A percentile compares a stretch with the other conserved stretches of the same genome.
These are phyloP conservation scores for Panicum hallii DNA, from an alignment of 202 grass and related monocot species.

Conservation along the genomic window DNA sequence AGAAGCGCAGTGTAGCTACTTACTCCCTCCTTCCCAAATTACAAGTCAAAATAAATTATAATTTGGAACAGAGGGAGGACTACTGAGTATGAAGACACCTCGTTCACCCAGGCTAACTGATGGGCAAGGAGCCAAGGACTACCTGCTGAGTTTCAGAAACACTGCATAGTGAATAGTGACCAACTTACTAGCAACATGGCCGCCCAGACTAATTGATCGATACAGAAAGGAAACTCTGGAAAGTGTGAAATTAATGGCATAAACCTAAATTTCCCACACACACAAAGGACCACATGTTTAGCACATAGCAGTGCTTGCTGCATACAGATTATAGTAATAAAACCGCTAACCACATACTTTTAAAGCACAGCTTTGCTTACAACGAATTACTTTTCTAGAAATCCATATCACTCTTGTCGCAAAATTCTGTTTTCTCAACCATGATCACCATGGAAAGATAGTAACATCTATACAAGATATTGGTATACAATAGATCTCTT, in stretches of 20 bases:
- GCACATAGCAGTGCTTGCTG: background rate
- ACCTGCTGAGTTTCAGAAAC: background rate
- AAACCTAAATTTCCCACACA: background rate
- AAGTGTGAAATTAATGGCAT: background rate
- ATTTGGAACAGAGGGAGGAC: too few species aligned
- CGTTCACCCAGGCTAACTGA: background rate
- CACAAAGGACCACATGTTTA: background rate
- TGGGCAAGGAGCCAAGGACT: background rate
- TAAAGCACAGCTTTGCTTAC: background rate
- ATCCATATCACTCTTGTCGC: background rate
- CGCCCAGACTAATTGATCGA: background rate
- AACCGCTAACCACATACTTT: conserved; percentile 12
- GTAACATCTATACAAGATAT: conserved; percentile 12
- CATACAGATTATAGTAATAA: background rate
- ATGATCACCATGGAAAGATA: background rate
- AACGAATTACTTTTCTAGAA: background rate
- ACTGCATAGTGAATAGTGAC: too few species aligned
- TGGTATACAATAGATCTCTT: background rate
- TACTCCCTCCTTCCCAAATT: too few species aligned
- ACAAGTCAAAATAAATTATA: too few species aligned
- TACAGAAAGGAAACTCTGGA: background rate
- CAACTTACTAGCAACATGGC: background rate
- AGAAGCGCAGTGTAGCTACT: background rate
- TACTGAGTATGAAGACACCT: background rate
- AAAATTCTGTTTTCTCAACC: conserved; percentile 1